Percentiles rank a stretch among this genome's conserved stretches.
These are phyloP conservation scores for Serendipita indica DNA, from an alignment of 768 basidiomycete genomes.

Conservation along the genomic window DNA sequence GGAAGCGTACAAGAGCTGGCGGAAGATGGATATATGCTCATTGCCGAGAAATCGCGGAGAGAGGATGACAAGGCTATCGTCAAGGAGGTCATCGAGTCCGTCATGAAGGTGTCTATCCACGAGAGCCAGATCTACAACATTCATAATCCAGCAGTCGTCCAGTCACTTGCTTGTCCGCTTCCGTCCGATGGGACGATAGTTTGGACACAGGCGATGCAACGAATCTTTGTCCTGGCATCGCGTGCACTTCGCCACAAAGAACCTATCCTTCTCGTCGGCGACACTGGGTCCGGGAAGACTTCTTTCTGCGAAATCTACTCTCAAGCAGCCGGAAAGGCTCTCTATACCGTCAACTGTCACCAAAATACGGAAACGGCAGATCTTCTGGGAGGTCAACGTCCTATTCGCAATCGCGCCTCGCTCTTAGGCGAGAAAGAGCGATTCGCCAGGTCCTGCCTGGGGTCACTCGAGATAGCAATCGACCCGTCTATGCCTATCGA, in stretches of 20 bases:
- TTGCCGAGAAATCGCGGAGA: constrained; percentile 78
- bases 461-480: constrained; percentile 11
- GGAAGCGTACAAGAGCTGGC: constrained; percentile 84
- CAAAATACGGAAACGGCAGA: constrained; percentile 98
- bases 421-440: constrained; percentile 33
- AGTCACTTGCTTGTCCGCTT: constrained; percentile 41
- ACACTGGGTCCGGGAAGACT: constrained; percentile 95
- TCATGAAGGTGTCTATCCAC: constrained; percentile 79
- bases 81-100: constrained; percentile 79
- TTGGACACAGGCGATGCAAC: constrained; percentile 90
- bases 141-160: constrained; percentile 24
- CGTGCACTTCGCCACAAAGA: constrained; percentile 84
- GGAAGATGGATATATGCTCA: constrained; percentile 91
- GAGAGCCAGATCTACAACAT: constrained; percentile 53
- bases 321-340: constrained; percentile 38
- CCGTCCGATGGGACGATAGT: constrained; percentile 42
- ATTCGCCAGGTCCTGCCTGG: constrained; percentile 17
- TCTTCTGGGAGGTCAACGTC: constrained; percentile 83
- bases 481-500: constrained; percentile 16
- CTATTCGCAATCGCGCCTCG: constrained; percentile 59
- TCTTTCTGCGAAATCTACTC: constrained; percentile 89
- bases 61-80: constrained; percentile 78
- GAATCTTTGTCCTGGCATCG: constrained; percentile 69
- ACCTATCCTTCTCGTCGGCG: constrained; percentile 88
- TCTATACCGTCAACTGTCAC: constrained; percentile 82